A percentile compares a stretch with the other conserved stretches of the same genome.
Evolutionary conservation across 2,329 filamentous ascomycete species (phyloP).

Genomic region (Trichoderma sp.): DNA sequence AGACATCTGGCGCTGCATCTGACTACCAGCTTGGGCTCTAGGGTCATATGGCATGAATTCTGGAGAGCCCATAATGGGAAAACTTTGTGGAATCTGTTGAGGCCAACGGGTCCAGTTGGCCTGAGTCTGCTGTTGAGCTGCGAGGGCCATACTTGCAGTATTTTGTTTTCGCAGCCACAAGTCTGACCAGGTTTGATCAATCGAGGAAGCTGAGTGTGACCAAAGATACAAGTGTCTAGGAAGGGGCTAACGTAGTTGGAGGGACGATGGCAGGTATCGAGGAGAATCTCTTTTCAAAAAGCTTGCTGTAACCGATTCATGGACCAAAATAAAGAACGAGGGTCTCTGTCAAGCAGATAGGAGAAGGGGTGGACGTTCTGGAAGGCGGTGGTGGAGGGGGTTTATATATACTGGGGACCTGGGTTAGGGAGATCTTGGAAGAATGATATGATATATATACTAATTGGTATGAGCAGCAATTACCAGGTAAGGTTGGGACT

Average conservation of each 20-base stretch:
- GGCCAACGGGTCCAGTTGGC: constrained; percentile 56
- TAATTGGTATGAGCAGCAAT: constrained; percentile 2
- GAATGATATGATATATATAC: background rate
- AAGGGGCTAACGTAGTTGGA: background rate
- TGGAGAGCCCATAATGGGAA: constrained; percentile 47
- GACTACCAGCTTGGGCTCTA: constrained; percentile 36
- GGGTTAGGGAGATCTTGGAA: constrained; percentile 26
- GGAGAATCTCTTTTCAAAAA: background rate
- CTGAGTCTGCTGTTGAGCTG: constrained; percentile 42
- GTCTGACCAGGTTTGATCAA: background rate
- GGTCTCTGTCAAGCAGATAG: background rate
- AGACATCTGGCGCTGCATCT: constrained; percentile 44
- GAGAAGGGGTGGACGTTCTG: constrained; percentile 11
- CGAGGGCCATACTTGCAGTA: constrained; percentile 44
- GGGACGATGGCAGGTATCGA: background rate
- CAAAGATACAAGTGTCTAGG: background rate
- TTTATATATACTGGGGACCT: constrained; percentile 26
- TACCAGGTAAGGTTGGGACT: constrained; percentile 25
- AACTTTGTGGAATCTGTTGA: constrained; percentile 47
- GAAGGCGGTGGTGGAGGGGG: constrained; percentile 22
- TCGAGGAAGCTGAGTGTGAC: background rate
- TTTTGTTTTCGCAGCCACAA: background rate
- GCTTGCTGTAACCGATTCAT: background rate
- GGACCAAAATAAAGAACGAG: background rate
- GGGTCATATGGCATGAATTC: constrained; percentile 50